phyloP scores from a whole-genome alignment of 2,329 filamentous ascomycete genomes.

The Talaromyces sp. region DNA sequence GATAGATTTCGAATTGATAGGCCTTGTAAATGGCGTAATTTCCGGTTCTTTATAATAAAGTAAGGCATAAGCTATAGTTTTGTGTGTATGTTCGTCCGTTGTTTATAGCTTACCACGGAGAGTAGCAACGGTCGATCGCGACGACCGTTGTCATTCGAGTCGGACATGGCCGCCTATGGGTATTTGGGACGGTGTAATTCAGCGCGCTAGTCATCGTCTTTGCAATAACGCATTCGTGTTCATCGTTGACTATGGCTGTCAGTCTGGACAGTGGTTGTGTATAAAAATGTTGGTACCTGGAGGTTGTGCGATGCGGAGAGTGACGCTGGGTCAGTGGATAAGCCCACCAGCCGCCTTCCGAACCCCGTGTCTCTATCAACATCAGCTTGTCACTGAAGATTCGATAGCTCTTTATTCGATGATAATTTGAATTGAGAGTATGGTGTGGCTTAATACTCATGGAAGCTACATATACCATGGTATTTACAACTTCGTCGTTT shows the following conservation, averaged over 20 bases:
- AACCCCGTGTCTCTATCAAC: not conserved
- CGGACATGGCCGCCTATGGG: conserved; percentile 16
- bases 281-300: not conserved
- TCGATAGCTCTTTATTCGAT: not conserved
- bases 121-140: conserved; percentile 53
- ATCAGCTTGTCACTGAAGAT: not conserved
- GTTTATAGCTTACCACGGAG: conserved; percentile 29
- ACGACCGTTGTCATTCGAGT: conserved; percentile 27
- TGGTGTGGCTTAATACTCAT: not conserved
- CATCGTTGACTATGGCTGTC: not conserved
- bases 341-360: conserved; percentile 3
- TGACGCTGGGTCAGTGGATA: conserved; percentile 17
- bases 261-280: too few species aligned
- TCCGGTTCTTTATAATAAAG: conserved; percentile 66
- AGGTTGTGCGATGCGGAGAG: not conserved
- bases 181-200: not conserved
- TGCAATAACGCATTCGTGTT: not conserved
- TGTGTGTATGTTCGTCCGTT: not conserved
- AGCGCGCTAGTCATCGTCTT: conserved; percentile 10
- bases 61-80: conserved; percentile 23
- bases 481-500: not conserved
- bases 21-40: conserved; percentile 80
- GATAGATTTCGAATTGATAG: conserved; percentile 84
- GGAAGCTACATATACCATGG: not conserved
- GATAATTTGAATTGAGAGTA: not conserved